These are phyloP conservation scores for Epichloe amarillans DNA, from an alignment of 2,329 filamentous ascomycete genomes.

Conservation along the genomic window DNA sequence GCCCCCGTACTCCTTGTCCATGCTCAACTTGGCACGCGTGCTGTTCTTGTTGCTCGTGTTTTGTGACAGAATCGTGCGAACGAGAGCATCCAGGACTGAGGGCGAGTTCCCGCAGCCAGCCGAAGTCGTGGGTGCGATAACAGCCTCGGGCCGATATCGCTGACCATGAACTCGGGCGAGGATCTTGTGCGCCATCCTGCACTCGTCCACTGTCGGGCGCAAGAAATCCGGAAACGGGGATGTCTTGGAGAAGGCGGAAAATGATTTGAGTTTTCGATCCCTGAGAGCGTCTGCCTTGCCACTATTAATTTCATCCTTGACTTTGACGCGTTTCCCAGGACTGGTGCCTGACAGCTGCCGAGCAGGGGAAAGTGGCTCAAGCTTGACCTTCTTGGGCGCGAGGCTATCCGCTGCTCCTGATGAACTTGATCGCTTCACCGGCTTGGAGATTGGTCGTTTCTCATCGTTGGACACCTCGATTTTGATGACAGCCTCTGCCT, in stretches of 20 bases:
- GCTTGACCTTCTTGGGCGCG: conserved; percentile 5
- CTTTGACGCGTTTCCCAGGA: neutral
- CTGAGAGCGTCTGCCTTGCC: conserved; percentile 17
- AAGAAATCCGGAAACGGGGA: conserved; percentile 56
- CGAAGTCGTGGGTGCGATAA: conserved; percentile 48
- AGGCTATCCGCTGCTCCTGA: conserved; percentile 6
- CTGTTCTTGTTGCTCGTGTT: conserved; percentile 43
- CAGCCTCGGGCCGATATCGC: conserved; percentile 43
- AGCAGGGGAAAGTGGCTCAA: neutral
- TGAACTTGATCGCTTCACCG: conserved; percentile 15
- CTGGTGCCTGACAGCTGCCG: neutral
- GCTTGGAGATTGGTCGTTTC: neutral
- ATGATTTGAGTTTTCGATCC: conserved; percentile 30
- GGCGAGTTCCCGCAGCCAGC: conserved; percentile 46
- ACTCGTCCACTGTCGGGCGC: conserved; percentile 54
- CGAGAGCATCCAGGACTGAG: conserved; percentile 37
- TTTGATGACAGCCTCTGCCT: neutral
- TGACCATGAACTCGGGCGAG: conserved; percentile 53
- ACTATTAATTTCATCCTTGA: neutral
- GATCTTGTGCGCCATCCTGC: conserved; percentile 51
- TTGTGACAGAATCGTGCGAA: conserved; percentile 38
- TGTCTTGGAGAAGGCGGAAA: conserved; percentile 22
- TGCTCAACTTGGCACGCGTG: conserved; percentile 41
- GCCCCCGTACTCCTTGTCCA: conserved; percentile 30
- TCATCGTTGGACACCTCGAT: neutral